Evolutionary conservation across 2,329 filamentous ascomycete genomes (phyloP).

Genomic region (Beauveria sp.): DNA sequence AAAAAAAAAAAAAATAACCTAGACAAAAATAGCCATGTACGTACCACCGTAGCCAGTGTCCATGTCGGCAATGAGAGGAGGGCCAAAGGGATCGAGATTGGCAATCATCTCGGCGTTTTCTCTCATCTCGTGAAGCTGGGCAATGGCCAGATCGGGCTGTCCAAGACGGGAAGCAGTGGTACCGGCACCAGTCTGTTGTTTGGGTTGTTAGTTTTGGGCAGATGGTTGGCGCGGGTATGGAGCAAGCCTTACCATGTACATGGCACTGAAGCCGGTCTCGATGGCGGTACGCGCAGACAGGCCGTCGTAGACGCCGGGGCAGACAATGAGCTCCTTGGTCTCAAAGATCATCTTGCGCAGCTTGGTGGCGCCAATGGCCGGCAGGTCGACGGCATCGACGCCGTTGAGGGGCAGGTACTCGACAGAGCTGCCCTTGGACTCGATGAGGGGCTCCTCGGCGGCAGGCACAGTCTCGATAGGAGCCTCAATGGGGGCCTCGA

Average conservation of each 20-base stretch:
- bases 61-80: conserved; percentile 54
- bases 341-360: conserved; percentile 34
- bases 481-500: not conserved
- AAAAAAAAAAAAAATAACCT: too few relatives aligned
- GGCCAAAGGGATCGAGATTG: conserved; percentile 43
- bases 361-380: conserved; percentile 23
- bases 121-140: conserved; percentile 55
- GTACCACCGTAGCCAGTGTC: conserved; percentile 50
- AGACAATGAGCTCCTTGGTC: conserved; percentile 41
- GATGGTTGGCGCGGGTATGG: not conserved
- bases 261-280: conserved; percentile 49
- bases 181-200: conserved; percentile 50
- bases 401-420: conserved; percentile 12
- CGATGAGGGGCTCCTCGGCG: not conserved
- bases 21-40: conserved; percentile 6
- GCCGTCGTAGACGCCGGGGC: conserved; percentile 62
- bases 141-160: conserved; percentile 55
- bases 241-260: conserved; percentile 56
- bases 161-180: conserved; percentile 55
- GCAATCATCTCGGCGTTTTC: conserved; percentile 58
- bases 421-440: conserved; percentile 10
- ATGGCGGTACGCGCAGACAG: conserved; percentile 57
- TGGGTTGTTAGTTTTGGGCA: not conserved
- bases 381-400: conserved; percentile 12
- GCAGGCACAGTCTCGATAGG: not conserved